Evolutionary conservation across 1,284 basidiomycete genomes (phyloP).

Genomic region (Puccinia hordei): DNA sequence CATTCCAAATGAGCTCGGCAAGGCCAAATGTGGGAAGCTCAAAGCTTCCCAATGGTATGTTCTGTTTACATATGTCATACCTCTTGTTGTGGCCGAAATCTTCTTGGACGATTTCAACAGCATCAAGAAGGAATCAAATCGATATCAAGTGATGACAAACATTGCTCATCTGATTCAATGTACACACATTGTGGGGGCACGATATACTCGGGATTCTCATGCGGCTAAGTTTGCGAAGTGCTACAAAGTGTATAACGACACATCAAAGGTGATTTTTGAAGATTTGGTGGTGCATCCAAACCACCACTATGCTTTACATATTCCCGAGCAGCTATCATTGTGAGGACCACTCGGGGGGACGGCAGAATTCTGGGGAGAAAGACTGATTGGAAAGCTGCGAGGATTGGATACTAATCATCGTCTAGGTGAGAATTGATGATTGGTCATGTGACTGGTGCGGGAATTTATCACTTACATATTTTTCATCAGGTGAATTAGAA

Average conservation of each 20-base stretch:
- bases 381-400: constrained; percentile 49
- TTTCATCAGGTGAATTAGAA: no score
- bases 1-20: constrained; percentile 17
- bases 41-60: constrained; percentile 34
- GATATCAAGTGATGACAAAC: constrained; percentile 20
- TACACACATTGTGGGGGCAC: constrained; percentile 48
- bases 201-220: constrained; percentile 12
- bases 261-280: constrained; percentile 39
- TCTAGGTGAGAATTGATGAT: constrained; percentile 16
- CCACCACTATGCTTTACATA: no score
- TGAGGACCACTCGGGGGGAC: constrained; percentile 50
- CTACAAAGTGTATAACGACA: constrained; percentile 41
- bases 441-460: no score
- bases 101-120: neutral
- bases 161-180: constrained; percentile 41
- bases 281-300: no score
- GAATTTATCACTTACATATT: no score
- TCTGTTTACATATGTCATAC: constrained; percentile 19
- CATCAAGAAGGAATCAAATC: constrained; percentile 19
- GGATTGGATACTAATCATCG: constrained; percentile 43
- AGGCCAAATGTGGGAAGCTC: constrained; percentile 22
- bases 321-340: constrained; percentile 44
- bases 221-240: constrained; percentile 2
- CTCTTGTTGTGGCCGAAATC: constrained; percentile 5
- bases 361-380: constrained; percentile 50